These are phyloP conservation scores for Arabis hirsuta DNA, from an alignment of 345 rosid genomes.

Conservation along the genomic window DNA sequence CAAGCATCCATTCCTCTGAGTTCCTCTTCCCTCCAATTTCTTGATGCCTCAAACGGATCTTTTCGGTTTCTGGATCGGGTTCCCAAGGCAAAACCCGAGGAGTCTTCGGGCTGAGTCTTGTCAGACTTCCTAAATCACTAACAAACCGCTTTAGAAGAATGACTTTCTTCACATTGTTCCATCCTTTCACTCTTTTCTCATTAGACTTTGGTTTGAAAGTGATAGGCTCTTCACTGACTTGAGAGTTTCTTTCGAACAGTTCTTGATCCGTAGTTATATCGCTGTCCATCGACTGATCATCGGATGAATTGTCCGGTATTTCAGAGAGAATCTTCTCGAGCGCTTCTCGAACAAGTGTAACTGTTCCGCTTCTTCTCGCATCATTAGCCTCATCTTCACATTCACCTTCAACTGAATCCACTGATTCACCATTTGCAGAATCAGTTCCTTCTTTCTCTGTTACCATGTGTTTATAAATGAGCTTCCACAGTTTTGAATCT, in stretches of 20 bases:
- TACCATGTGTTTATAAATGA: constrained; percentile 78
- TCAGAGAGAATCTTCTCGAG: constrained; percentile 79
- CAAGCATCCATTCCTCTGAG: constrained; percentile 96
- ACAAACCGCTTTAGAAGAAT: constrained; percentile 77
- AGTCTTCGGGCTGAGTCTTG: constrained; percentile 57
- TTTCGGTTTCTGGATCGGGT: constrained; percentile 65
- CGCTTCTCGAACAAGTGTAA: constrained; percentile 79
- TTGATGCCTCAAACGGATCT: constrained; percentile 68
- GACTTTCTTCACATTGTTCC: constrained; percentile 85
- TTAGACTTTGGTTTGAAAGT: constrained; percentile 40
- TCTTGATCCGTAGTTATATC: constrained; percentile 51
- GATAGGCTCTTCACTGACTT: constrained; percentile 43
- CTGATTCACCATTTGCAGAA: constrained; percentile 38
- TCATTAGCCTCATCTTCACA: constrained; percentile 49
- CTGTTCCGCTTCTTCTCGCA: constrained; percentile 56
- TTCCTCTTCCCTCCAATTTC: constrained; percentile 63
- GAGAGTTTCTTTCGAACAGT: constrained; percentile 39
- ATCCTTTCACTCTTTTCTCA: constrained; percentile 58
- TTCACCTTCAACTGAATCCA: constrained; percentile 26
- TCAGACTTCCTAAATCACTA: constrained; percentile 72
- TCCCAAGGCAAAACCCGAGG: constrained; percentile 49
- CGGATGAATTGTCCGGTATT: constrained; percentile 61
- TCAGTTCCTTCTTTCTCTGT: constrained; percentile 58
- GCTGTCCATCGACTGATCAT: constrained; percentile 55
- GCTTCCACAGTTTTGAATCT: constrained; percentile 64